Evolutionary conservation across 306 rosid species (phyloP).

Genomic region (Elaeagnus macrophylla): DNA sequence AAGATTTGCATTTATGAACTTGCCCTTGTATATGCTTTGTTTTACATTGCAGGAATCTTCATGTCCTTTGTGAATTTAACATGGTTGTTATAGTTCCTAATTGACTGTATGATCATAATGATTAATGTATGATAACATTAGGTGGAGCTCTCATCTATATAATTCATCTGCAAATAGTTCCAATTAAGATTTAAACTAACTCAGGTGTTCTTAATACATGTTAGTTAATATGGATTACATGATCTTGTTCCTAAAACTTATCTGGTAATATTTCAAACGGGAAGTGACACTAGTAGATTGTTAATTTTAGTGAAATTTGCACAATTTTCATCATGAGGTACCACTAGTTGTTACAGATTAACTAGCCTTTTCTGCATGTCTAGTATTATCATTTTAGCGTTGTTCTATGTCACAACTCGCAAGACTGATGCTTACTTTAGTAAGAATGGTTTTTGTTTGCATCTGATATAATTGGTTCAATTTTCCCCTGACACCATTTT

Average conservation of each 20-base stretch:
- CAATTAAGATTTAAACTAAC: too few species aligned
- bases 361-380: background rate
- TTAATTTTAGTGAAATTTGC: background rate
- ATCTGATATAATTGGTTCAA: background rate
- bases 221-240: background rate
- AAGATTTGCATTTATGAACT: constrained; percentile 13
- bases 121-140: too few species aligned
- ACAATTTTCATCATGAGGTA: background rate
- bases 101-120: too few species aligned
- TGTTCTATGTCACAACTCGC: background rate
- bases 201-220: too few species aligned
- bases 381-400: background rate
- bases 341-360: background rate
- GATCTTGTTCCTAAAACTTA: background rate
- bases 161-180: too few species aligned
- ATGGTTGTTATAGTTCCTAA: too few species aligned
- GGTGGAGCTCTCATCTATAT: too few species aligned
- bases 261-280: background rate
- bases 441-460: constrained; percentile 2
- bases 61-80: background rate
- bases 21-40: background rate
- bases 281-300: background rate
- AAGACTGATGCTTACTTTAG: background rate
- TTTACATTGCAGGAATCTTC: background rate
- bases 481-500: background rate